phyloP scores from a whole-genome alignment of 768 basidiomycete species.

The Tricholoma furcatifolium region DNA sequence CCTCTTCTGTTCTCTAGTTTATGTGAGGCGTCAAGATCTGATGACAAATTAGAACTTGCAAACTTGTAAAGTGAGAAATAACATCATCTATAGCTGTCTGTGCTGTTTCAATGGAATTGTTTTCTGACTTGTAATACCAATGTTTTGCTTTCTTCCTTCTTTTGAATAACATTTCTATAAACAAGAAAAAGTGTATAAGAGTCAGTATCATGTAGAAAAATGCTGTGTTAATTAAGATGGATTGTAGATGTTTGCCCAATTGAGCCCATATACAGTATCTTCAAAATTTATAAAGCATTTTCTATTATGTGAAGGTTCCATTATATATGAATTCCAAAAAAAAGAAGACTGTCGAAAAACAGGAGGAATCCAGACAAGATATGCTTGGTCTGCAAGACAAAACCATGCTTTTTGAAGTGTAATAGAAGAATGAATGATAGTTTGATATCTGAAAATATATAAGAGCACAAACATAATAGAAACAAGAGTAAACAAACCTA shows the following conservation, averaged over 20 bases:
- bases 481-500: neutral
- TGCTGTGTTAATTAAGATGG: neutral
- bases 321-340: neutral
- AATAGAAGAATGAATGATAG: neutral
- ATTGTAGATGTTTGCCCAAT: neutral
- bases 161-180: too few species aligned
- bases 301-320: neutral
- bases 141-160: too few species aligned
- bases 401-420: neutral
- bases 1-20: too few species aligned
- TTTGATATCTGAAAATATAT: neutral
- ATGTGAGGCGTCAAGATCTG: too few species aligned
- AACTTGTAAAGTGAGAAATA: too few species aligned
- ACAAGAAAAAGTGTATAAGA: too few species aligned
- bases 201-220: too few species aligned
- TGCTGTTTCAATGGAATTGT: too few species aligned
- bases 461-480: too few species aligned
- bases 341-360: neutral
- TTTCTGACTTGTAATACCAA: too few species aligned
- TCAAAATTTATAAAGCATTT: neutral
- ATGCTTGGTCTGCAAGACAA: neutral
- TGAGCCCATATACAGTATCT: neutral
- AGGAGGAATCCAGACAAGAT: neutral
- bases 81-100: too few species aligned
- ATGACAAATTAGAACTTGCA: too few species aligned